Conservation (phyloP, 805 yeast genomes). For the Wickerhamiella azymoides region DNA sequence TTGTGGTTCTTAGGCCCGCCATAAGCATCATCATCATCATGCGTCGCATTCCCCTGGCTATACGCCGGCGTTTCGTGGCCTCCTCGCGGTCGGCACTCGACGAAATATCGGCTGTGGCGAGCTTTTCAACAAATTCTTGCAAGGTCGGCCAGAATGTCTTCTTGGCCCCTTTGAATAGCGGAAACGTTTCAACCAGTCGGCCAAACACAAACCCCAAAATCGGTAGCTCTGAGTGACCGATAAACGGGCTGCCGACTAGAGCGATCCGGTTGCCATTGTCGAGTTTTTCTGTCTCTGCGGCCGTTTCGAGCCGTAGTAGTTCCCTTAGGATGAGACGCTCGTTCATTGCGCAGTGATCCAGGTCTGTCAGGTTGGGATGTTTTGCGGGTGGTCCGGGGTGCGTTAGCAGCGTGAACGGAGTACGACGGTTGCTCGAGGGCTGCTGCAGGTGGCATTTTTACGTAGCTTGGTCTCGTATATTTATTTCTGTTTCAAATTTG, state of each 20-base stretch:
- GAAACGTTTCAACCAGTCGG: slow-evolving; percentile 53
- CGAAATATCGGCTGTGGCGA: slow-evolving; percentile 58
- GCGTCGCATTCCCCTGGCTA: slow-evolving; percentile 46
- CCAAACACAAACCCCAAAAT: slow-evolving; percentile 51
- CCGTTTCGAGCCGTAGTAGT: slow-evolving; percentile 47
- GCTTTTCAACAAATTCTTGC: slow-evolving; percentile 69
- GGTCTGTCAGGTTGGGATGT: no score
- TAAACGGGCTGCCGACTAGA: slow-evolving; percentile 67
- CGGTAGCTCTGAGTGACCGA: slow-evolving; percentile 37
- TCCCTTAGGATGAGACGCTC: slow-evolving; percentile 84
- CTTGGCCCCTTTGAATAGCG: slow-evolving; percentile 39
- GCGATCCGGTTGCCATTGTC: slow-evolving; percentile 51
- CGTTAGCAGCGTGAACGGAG: no score
- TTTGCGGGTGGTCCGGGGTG: no score
- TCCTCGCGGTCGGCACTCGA: slow-evolving; percentile 64
- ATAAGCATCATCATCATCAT: slow-evolving; percentile 56
- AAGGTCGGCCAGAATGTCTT: slow-evolving; percentile 72
- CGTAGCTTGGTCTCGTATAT: no score
- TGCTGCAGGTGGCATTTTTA: no score
- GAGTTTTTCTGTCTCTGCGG: slow-evolving; percentile 45
- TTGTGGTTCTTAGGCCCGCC: slow-evolving; percentile 49
- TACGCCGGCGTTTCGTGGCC: slow-evolving; percentile 52
- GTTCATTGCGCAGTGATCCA: slow-evolving; percentile 29
- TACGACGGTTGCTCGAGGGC: no score
- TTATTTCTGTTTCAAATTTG: no score